Conservation (phyloP, 306 rosid species). For the Cyclanthera cordifolia region DNA sequence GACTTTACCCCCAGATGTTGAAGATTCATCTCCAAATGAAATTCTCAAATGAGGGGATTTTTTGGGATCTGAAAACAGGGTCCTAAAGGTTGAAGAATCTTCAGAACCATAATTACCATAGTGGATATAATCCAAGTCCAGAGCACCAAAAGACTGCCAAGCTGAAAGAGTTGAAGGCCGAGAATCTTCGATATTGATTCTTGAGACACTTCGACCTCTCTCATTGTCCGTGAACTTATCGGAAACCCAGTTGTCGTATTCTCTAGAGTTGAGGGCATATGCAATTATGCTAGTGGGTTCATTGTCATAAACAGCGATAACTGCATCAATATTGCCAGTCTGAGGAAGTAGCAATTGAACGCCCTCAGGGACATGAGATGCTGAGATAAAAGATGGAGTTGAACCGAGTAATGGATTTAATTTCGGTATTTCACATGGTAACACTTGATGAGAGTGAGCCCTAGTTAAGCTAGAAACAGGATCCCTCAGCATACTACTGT, state of each 20-base stretch:
- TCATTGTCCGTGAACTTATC: conserved; percentile 42
- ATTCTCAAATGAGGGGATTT: conserved; percentile 58
- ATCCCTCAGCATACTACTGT: conserved; percentile 66
- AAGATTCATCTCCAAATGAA: conserved; percentile 63
- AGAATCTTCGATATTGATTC: conserved; percentile 43
- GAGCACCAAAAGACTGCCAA: conserved; percentile 58
- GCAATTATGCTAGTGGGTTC: conserved; percentile 91
- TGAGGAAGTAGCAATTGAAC: conserved; percentile 73
- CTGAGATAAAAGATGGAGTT: conserved; percentile 53
- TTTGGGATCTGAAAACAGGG: conserved; percentile 54
- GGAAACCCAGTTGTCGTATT: conserved; percentile 64
- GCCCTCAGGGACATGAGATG: conserved; percentile 57
- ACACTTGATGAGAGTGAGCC: conserved; percentile 40
- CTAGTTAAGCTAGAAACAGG: conserved; percentile 47
- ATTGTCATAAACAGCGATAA: conserved; percentile 81
- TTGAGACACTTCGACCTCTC: conserved; percentile 30
- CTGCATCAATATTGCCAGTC: conserved; percentile 43
- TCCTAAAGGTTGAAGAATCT: conserved; percentile 53
- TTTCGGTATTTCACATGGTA: conserved; percentile 60
- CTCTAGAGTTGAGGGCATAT: conserved; percentile 73
- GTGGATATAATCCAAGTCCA: conserved; percentile 67
- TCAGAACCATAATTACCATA: conserved; percentile 66
- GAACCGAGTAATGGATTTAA: conserved; percentile 42
- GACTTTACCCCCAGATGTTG: conserved; percentile 53
- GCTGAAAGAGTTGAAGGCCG: conserved; percentile 49